Base-by-base conservation (phyloP, 371 early-diverging fungal species). In the Mucor circinelloides region DNA sequence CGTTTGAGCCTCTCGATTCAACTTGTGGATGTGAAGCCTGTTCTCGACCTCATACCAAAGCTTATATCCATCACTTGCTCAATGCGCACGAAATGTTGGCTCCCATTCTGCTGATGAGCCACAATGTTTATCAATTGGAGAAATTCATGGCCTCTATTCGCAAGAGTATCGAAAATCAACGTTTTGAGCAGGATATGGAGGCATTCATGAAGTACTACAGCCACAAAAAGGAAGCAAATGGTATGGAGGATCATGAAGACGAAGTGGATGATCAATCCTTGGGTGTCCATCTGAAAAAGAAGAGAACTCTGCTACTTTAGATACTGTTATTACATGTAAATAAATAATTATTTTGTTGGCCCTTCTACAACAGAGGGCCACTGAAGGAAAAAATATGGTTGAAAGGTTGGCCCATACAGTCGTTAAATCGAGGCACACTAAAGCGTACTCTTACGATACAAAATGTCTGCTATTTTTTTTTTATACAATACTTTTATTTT, bases 21-120 rank as follows among this genome's bases (percentile, higher is more conserved):
- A 80, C 78, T 9, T 93, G 93, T 70, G 72, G 74, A 40, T 93
- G 93, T 68, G 85, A 86, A 59, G 77, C 91, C 17, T 93, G 94
- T 69, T 72, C 80, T 54, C 78, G 79, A 31, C 83, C 83, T 36
- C 90, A 93, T 76, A 85, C 90, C 25, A 86, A 90, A 31, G 89
- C 93, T 6, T 94, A 92, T 69, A 83, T 92, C 60, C 89, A 92
- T 71, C 94, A 94, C 66, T 78, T 94, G 40, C 66, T 92, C 55
- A 84, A 81, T 57, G 84, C 92, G 6, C 90, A 90, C 52, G 94
- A 94, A 75, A 94, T 94, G 93, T 76, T 94, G 59, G 93, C 85
- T 6, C 86, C 89, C 0, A 88, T 94, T 19, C 72, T 94, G 59
- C 70, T 94, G 17, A 92, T 91, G 89, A 83, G 89, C 57, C 93